A percentile compares a stretch with the other conserved stretches of the same genome.
Conservation (phyloP, 2,329 filamentous ascomycete species). For the Sporothrix curviconia region DNA sequence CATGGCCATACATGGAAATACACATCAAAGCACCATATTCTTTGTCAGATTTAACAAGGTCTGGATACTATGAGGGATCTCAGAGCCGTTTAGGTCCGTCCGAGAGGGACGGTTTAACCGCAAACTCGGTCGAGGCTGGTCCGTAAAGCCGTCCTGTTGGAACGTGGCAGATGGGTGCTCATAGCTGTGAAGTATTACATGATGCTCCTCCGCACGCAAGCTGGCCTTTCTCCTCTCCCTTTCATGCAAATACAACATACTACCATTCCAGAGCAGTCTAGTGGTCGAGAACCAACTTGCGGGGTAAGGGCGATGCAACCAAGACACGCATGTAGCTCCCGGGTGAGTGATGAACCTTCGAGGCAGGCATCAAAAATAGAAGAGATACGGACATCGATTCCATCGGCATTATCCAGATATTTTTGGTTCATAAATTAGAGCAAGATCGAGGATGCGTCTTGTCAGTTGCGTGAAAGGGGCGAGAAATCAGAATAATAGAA, state of each 20-base stretch:
- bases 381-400: background rate
- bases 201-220: constrained; percentile 1
- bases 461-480: no score
- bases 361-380: background rate
- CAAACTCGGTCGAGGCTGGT: background rate
- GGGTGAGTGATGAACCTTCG: background rate
- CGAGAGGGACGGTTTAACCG: background rate
- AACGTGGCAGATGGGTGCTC: background rate
- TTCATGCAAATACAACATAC: background rate
- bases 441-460: no score
- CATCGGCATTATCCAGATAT: background rate
- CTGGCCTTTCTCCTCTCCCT: background rate
- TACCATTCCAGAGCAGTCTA: background rate
- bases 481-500: background rate
- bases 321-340: background rate
- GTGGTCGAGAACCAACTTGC: background rate
- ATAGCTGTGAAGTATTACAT: no score
- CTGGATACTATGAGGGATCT: no score
- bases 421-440: no score
- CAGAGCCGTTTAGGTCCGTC: background rate
- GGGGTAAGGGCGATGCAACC: constrained; percentile 1
- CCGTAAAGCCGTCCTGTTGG: background rate
- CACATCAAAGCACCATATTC: no score
- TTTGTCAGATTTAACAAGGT: no score
- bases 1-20: no score